Conservation (phyloP, 148 eudicot genomes). For the Vaccinium macrocarpon region DNA sequence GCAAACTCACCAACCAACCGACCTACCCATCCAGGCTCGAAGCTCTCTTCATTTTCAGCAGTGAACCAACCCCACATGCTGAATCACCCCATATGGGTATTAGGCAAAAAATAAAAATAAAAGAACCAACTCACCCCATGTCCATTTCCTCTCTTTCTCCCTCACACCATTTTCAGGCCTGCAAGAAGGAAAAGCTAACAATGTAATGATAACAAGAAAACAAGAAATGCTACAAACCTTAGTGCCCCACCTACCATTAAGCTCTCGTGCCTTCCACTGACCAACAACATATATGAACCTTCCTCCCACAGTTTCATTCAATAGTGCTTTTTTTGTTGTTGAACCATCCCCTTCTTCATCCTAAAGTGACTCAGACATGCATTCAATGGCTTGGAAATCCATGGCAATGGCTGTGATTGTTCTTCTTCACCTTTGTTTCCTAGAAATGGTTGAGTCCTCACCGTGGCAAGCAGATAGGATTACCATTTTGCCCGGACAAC, state of each 20-base stretch:
- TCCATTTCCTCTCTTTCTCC: neutral
- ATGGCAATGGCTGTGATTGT: slow-evolving; percentile 22
- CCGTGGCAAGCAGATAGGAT: slow-evolving; percentile 44
- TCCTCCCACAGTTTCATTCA: neutral
- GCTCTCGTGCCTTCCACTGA: slow-evolving; percentile 32
- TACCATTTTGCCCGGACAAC: slow-evolving; percentile 69
- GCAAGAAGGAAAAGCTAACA: slow-evolving; percentile 8
- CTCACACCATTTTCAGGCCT: slow-evolving; percentile 13
- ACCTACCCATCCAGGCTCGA: too few species aligned
- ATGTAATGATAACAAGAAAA: slow-evolving; percentile 23
- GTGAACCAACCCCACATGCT: neutral
- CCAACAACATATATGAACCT: slow-evolving; percentile 2
- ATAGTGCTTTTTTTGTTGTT: neutral
- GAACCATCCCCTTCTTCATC: neutral
- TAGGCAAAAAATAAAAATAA: neutral
- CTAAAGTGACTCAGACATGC: neutral
- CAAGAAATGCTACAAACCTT: slow-evolving; percentile 19
- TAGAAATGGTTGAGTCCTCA: slow-evolving; percentile 20
- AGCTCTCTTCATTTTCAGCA: slow-evolving; percentile 18
- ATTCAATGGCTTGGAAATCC: neutral
- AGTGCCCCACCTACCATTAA: slow-evolving; percentile 13
- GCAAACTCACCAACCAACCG: too few species aligned
- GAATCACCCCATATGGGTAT: neutral
- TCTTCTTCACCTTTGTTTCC: slow-evolving; percentile 20
- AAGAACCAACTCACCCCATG: neutral